Percentiles rank a stretch among this genome's conserved stretches.
These are phyloP conservation scores for Aotearoamyces nothofagi DNA, from an alignment of 2,329 filamentous ascomycete species.

Conservation along the genomic window DNA sequence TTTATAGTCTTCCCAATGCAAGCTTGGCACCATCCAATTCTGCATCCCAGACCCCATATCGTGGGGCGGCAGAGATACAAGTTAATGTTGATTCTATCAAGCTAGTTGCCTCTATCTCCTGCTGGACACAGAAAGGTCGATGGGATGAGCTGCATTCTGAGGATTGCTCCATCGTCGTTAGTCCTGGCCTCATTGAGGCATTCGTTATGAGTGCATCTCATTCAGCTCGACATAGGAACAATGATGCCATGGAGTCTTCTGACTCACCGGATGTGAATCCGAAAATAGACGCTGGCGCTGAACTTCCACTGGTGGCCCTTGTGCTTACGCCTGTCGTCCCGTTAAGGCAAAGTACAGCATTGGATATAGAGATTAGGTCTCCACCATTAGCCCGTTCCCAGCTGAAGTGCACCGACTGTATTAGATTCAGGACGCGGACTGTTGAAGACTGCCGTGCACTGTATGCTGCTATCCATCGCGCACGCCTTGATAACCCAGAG, in stretches of 20 bases:
- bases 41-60: conserved; percentile 59
- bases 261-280: conserved; percentile 3
- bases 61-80: conserved; percentile 29
- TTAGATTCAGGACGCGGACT: conserved; percentile 77
- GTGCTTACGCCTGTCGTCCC: conserved; percentile 86
- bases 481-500: conserved; percentile 83
- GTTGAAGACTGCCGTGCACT: conserved; percentile 66
- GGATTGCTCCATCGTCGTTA: conserved; percentile 38
- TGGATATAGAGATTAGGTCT: conserved; percentile 89
- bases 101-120: conserved; percentile 39
- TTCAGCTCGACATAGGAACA: conserved; percentile 23
- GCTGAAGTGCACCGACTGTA: conserved; percentile 47
- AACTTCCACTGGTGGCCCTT: conserved; percentile 45
- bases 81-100: conserved; percentile 24
- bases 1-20: conserved; percentile 12
- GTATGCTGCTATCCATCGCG: conserved; percentile 75
- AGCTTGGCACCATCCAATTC: conserved; percentile 70
- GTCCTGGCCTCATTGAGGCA: conserved; percentile 42
- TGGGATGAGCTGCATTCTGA: conserved; percentile 43
- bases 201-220: conserved; percentile 26
- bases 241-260: conserved; percentile 11
- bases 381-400: conserved; percentile 61
- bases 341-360: conserved; percentile 74
- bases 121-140: conserved; percentile 43
- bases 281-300: conserved; percentile 15